Base-by-base conservation (phyloP, 2,329 filamentous ascomycete species). In the Acrocalymma vagum region DNA sequence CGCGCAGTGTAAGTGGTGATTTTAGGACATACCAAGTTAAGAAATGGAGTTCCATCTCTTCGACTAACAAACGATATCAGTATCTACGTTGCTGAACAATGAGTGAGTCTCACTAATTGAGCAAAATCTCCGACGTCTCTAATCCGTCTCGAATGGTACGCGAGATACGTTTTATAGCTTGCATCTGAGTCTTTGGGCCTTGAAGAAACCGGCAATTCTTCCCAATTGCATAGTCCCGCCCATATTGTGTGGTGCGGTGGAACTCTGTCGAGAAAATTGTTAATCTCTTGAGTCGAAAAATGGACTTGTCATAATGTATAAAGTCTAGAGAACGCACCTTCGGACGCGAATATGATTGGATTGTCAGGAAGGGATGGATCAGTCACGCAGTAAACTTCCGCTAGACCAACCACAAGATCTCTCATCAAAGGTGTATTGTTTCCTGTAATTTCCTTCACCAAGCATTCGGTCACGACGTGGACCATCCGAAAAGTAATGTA, bases 161-260 rank as follows among this genome's bases (percentile, higher is more conserved):
- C 16, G 79, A 74, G 10, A 91, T 73, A 35, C 87, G 75, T 34
- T 75, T 69, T 0, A 87, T 75, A 28, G 84, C 85, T 42, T 79
- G 75, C 0, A 73, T 75, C 45, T 84, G 83, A 5, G 87, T 88
- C 54, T 80, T 82, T 0, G 86, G 86, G 0, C 88, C 87, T 63
- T 90, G 87, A 2, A 91, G 76, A 56, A 90, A 90, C 7, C 87
- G 81, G 55, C 87, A 90, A 51, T 90, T 90, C 17, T 84, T 81
- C 0, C 87, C 87, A n/a, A 90, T 78, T 2, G 83, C 79, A 59
- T 90, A 88, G 32, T 78, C 78, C 72, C 85, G 81, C 3, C 85
- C 85, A 58, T 90, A 90, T 53, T 89, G 85, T 0, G 85, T 89
- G 5, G 84, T 86, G 27, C 79, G 77, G 52, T 87, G 80, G 58